Evolutionary conservation across 2,329 filamentous ascomycete genomes (phyloP), one percentile per base, ranked within the genome.

Genomic region (Colletotrichum shisoi): DNA sequence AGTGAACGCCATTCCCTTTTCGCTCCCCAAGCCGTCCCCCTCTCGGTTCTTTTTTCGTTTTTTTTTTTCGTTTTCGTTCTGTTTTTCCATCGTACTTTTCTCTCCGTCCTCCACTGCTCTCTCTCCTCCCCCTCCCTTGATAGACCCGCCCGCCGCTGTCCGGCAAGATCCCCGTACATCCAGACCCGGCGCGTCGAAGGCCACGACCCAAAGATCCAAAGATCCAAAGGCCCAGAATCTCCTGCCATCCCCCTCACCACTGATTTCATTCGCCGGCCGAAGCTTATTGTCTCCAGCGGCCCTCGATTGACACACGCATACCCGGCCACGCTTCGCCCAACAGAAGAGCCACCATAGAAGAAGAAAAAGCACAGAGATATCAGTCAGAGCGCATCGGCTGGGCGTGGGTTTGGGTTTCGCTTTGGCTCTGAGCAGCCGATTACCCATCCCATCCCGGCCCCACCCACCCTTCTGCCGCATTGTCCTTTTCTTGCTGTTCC

Each of bases 141-240:
- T 40, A 44, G 57, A 62, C 60, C 64, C 49, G 61, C 60, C 64
- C 51, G 62, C 37, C 58, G 57, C 57, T 63, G 63, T 59, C 66
- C 66, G 66, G 66, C 56, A 67, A 66, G 27, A 68, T 66, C 62
- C 66, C 66, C 66, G 62, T 62, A 62, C 56, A 66, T 34, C 66
- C 49, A 66, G 63, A 67, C 62, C 62, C 56, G 66, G 44, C 66
- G 57, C 44, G 57, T 68, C 62, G 57, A 39, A 31, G 57, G 51
- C 34, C 56, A 57, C 13, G 56, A 64, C 60, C 60, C 53, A 63
- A 56, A 59, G 48, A 42, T 53, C 63, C 46, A 67, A 45, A 45
- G 59, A 63, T 53, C 63, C 46, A 67, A 45, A 45, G 59, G 57
- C 19, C 42, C 65, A 45, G 49, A 52, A 61, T 60, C 54, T 42